Percentiles rank a stretch among this genome's conserved stretches.
These are phyloP conservation scores for Penicillium paneum DNA, from an alignment of 2,329 filamentous ascomycete genomes.

Conservation along the genomic window DNA sequence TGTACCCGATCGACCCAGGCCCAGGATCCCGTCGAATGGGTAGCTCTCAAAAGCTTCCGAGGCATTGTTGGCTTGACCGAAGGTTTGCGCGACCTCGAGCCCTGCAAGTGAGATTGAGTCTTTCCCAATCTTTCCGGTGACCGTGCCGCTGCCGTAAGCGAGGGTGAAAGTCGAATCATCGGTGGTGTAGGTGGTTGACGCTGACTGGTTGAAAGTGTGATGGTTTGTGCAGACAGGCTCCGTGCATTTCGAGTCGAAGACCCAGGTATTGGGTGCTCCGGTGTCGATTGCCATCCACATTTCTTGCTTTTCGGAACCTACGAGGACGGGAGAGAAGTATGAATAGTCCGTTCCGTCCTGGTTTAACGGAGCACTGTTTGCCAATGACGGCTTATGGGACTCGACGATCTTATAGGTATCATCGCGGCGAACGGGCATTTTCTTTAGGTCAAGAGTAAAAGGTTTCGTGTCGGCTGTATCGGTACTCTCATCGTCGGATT, in stretches of 20 bases:
- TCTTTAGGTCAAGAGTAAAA: slow-evolving; percentile 39
- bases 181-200: slow-evolving; percentile 61
- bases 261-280: slow-evolving; percentile 69
- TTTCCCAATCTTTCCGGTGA: slow-evolving; percentile 62
- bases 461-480: slow-evolving; percentile 6
- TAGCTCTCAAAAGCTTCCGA: slow-evolving; percentile 73
- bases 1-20: slow-evolving; percentile 63
- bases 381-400: slow-evolving; percentile 38
- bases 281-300: slow-evolving; percentile 56
- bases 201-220: slow-evolving; percentile 62
- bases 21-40: slow-evolving; percentile 84
- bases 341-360: slow-evolving; percentile 55
- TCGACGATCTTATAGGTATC: slow-evolving; percentile 49
- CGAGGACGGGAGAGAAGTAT: slow-evolving; percentile 52
- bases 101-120: slow-evolving; percentile 68
- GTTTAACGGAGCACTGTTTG: slow-evolving; percentile 51
- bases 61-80: slow-evolving; percentile 70
- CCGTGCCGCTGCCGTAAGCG: slow-evolving; percentile 72
- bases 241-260: slow-evolving; percentile 70
- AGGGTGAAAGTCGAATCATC: slow-evolving; percentile 57
- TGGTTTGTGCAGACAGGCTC: slow-evolving; percentile 66
- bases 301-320: slow-evolving; percentile 50
- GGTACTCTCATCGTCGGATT: slow-evolving; percentile 13
- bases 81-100: slow-evolving; percentile 61
- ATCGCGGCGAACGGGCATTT: slow-evolving; percentile 41